phyloP scores from a whole-genome alignment of 2,329 filamentous ascomycete species.

The Aspergillus versicolor region DNA sequence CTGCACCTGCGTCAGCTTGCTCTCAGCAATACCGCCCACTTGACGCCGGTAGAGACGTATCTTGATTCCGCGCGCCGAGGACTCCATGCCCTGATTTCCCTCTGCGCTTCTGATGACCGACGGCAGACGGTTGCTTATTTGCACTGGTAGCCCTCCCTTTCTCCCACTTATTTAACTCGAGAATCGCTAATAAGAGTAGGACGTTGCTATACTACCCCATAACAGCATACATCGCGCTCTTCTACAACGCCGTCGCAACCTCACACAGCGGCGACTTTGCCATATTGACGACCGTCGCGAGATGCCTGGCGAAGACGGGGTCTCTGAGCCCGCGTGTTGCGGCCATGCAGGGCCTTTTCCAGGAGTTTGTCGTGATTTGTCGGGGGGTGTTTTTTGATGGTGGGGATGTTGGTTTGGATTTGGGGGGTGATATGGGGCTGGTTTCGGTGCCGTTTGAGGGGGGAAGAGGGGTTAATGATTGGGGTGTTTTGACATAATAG shows the following conservation, averaged over 20 bases:
- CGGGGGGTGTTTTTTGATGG: conserved; percentile 2
- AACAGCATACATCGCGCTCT: conserved; percentile 23
- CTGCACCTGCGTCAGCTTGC: conserved; percentile 18
- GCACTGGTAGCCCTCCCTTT: conserved; percentile 13
- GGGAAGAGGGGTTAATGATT: no score
- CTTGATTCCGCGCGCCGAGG: conserved; percentile 22
- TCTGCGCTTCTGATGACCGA: conserved; percentile 18
- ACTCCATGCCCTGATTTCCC: conserved; percentile 14
- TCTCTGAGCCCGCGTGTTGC: conserved; percentile 18
- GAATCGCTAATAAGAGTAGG: neutral
- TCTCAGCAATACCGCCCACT: neutral
- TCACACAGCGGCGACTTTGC: conserved; percentile 20
- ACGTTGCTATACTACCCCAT: conserved; percentile 23
- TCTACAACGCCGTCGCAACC: conserved; percentile 23
- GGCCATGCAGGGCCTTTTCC: conserved; percentile 15
- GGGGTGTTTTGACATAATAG: no score
- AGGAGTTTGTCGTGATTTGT: conserved; percentile 18
- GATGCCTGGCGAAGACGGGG: conserved; percentile 13
- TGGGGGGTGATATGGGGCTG: no score
- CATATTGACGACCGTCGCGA: conserved; percentile 18
- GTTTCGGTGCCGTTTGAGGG: no score
- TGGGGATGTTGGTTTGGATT: no score
- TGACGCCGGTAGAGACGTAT: conserved; percentile 1
- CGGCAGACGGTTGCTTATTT: conserved; percentile 17
- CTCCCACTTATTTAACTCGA: neutral